Percentiles rank a stretch among this genome's conserved stretches.
These are phyloP conservation scores for Benincasa hispida DNA, from an alignment of 306 rosid species.

Conservation along the genomic window DNA sequence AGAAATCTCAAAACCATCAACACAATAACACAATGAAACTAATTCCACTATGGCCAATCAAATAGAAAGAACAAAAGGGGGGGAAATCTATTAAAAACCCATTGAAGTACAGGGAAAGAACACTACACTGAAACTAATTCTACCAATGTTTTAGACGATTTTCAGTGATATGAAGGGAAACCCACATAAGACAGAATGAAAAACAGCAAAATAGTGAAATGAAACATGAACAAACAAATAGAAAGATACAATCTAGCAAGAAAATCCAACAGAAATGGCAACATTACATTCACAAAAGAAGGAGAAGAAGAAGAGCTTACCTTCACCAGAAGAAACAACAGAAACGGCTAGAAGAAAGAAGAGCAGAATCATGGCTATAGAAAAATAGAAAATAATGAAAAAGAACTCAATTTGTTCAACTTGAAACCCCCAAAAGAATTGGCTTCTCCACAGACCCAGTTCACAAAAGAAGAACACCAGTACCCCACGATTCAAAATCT, in stretches of 20 bases:
- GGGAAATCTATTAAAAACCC: background rate
- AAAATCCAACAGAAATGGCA: background rate
- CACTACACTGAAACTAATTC: background rate
- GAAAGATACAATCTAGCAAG: background rate
- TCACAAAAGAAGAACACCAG: background rate
- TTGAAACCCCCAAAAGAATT: background rate
- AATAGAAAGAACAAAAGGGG: background rate
- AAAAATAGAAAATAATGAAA: background rate
- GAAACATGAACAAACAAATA: background rate
- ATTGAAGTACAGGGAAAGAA: background rate
- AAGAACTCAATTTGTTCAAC: background rate
- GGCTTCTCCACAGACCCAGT: background rate
- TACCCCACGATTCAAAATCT: constrained; percentile 1
- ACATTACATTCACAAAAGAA: background rate
- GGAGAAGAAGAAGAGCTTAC: constrained; percentile 18
- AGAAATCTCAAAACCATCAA: background rate
- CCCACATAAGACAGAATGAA: background rate
- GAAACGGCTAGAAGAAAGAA: constrained; percentile 29
- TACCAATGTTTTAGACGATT: background rate
- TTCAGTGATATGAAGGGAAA: background rate
- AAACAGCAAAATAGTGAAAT: background rate
- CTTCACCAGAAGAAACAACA: constrained; percentile 37
- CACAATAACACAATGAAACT: background rate
- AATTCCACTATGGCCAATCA: background rate
- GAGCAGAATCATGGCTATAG: constrained; percentile 36